Conservation (phyloP, 1,139 yeast genomes). For the Groenewaldozyma auringiensis region DNA sequence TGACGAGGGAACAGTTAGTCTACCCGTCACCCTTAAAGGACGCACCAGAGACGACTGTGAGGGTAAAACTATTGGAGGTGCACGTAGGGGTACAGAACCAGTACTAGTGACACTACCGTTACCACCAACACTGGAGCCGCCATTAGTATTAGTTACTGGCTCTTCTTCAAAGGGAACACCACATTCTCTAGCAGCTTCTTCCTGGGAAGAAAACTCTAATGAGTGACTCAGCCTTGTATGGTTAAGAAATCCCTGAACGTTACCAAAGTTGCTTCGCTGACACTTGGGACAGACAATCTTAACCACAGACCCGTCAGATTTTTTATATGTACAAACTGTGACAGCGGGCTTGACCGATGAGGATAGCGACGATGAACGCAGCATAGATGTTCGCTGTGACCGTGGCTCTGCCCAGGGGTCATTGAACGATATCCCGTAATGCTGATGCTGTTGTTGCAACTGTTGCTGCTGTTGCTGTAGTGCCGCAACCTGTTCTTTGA, state of each 20-base stretch:
- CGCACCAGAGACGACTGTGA: background rate
- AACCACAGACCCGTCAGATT: conserved; percentile 68
- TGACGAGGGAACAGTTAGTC: background rate
- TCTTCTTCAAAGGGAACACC: conserved; percentile 49
- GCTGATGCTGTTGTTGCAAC: conserved; percentile 4
- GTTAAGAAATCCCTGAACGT: conserved; percentile 74
- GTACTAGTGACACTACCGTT: background rate
- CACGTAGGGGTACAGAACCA: background rate
- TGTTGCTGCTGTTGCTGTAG: background rate
- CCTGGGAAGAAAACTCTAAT: conserved; percentile 66
- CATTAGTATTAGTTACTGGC: background rate
- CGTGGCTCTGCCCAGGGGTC: conserved; percentile 9
- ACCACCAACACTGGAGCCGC: background rate
- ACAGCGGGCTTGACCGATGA: conserved; percentile 5
- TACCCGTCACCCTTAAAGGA: background rate
- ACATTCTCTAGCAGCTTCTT: conserved; percentile 65
- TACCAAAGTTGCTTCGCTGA: conserved; percentile 59
- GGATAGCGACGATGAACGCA: conserved; percentile 6
- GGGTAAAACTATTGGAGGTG: background rate
- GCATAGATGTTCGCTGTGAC: conserved; percentile 13
- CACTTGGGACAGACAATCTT: conserved; percentile 63
- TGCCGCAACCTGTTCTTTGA: background rate
- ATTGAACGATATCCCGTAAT: conserved; percentile 3
- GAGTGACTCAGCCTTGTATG: conserved; percentile 70
- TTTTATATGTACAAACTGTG: conserved; percentile 49